phyloP scores from a whole-genome alignment of 75 land plant species.

The Picea sitchensis region DNA sequence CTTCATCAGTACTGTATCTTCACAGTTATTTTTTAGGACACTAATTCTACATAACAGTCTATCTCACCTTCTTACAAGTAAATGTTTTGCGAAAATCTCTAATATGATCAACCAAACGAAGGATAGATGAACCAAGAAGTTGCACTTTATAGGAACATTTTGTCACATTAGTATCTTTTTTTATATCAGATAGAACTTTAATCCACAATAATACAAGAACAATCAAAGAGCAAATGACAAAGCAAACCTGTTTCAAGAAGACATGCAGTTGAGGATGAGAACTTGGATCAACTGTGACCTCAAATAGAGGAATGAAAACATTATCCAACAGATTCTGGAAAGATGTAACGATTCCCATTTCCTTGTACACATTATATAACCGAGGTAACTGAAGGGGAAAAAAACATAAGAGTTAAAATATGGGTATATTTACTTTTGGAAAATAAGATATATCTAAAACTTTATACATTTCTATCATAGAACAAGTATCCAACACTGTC shows the following conservation, averaged over 20 bases:
- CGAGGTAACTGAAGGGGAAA: slow-evolving; percentile 73
- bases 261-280: slow-evolving; percentile 98
- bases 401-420: not conserved
- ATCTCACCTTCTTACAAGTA: too few species aligned
- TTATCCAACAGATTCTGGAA: slow-evolving; percentile 93
- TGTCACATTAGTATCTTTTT: too few species aligned
- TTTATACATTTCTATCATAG: not conserved
- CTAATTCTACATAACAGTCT: too few species aligned
- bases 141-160: too few species aligned
- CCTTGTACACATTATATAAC: slow-evolving; percentile 89
- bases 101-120: too few species aligned
- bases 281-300: slow-evolving; percentile 90
- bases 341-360: slow-evolving; percentile 95
- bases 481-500: not conserved
- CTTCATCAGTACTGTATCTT: too few species aligned
- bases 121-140: too few species aligned
- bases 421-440: not conserved
- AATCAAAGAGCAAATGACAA: too few species aligned
- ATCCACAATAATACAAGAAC: too few species aligned
- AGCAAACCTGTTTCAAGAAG: slow-evolving; percentile 72
- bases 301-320: slow-evolving; percentile 93
- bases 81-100: too few species aligned
- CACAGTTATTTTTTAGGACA: too few species aligned
- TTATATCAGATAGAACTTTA: too few species aligned
- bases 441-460: not conserved